phyloP scores from a whole-genome alignment of 345 rosid species.

The Hirschfeldia incana region DNA sequence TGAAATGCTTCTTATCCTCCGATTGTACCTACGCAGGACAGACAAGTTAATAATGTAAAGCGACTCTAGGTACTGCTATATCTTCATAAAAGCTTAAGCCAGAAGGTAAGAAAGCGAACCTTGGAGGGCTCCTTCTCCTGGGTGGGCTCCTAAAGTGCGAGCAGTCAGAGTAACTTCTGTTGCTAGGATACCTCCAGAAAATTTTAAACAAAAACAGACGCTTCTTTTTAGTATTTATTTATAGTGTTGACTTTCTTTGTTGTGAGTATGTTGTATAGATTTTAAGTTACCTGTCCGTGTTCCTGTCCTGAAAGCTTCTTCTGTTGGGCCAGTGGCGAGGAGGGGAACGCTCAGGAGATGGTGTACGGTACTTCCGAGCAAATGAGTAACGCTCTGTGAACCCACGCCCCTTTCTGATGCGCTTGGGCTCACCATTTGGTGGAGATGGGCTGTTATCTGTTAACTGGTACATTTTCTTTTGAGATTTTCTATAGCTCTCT shows the following conservation, averaged over 20 bases:
- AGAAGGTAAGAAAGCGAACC: conserved; percentile 46
- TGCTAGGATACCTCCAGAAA: conserved; percentile 56
- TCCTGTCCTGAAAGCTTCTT: conserved; percentile 64
- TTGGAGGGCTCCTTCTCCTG: conserved; percentile 78
- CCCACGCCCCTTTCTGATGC: conserved; percentile 95
- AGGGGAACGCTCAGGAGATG: conserved; percentile 80
- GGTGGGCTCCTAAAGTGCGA: conserved; percentile 68
- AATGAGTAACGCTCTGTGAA: conserved; percentile 87
- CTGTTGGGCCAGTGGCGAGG: conserved; percentile 58
- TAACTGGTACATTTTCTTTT: too few species aligned
- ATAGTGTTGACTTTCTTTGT: background rate
- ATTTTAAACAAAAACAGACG: background rate
- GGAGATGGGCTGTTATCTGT: conserved; percentile 45
- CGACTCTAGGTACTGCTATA: background rate
- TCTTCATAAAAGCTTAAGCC: background rate
- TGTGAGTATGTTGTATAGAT: background rate
- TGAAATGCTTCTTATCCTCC: conserved; percentile 59
- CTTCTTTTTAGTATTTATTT: conserved; percentile 2
- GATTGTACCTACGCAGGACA: conserved; percentile 45
- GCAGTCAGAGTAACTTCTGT: conserved; percentile 53
- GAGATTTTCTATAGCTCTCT: too few species aligned
- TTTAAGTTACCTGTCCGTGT: conserved; percentile 62
- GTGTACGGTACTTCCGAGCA: conserved; percentile 92
- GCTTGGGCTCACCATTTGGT: conserved; percentile 55
- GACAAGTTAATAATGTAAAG: background rate